Conservation (phyloP, 2,329 filamentous ascomycete genomes). For the Graphium sp. region DNA sequence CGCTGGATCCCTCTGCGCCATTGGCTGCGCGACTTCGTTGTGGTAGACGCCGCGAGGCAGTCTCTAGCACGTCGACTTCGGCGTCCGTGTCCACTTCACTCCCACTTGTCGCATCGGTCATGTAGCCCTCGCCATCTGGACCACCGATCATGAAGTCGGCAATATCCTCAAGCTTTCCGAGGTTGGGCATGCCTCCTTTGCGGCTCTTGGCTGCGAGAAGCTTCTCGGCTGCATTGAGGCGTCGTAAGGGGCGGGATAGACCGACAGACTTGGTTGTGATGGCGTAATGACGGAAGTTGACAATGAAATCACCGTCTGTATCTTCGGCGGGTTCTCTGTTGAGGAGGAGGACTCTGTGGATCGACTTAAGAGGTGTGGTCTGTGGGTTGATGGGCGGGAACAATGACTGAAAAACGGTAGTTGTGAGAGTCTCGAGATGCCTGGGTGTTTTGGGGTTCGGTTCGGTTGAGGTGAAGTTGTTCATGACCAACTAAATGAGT, state of each 20-base stretch:
- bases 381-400: conserved; percentile 94
- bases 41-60: conserved; percentile 40
- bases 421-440: conserved; percentile 83
- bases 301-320: conserved; percentile 51
- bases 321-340: conserved; percentile 55
- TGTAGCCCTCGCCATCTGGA: conserved; percentile 63
- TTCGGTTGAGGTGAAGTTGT: conserved; percentile 65
- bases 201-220: conserved; percentile 43
- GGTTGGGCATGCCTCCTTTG: conserved; percentile 67
- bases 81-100: conserved; percentile 89
- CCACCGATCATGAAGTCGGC: conserved; percentile 86
- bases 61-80: conserved; percentile 73
- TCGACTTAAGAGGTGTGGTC: conserved; percentile 76
- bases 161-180: conserved; percentile 82
- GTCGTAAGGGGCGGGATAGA: conserved; percentile 66
- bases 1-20: conserved; percentile 19
- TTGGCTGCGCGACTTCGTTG: conserved; percentile 21
- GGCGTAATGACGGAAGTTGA: conserved; percentile 86
- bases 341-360: conserved; percentile 75
- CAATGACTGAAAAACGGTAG: conserved; percentile 87
- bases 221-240: conserved; percentile 74
- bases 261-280: conserved; percentile 82
- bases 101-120: conserved; percentile 70
- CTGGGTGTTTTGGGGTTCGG: conserved; percentile 62
- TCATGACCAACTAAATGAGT: conserved; percentile 66